Evolutionary conservation across 2,329 filamentous ascomycete genomes (phyloP).

Genomic region (Capronia americana): DNA sequence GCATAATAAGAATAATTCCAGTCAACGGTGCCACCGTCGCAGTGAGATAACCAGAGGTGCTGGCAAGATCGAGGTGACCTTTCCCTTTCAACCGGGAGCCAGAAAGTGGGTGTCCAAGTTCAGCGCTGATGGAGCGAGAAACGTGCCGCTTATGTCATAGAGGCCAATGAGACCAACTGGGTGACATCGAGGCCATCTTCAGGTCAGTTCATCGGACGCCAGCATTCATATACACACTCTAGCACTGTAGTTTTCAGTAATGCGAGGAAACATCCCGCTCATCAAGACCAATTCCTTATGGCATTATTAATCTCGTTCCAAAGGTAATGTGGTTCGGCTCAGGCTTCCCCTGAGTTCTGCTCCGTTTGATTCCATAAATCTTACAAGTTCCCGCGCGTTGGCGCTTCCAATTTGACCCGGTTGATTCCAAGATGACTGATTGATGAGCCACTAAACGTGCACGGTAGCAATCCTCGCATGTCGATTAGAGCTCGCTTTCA

Average conservation of each 20-base stretch:
- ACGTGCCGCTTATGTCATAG: slow-evolving; percentile 15
- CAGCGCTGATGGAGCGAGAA: background rate
- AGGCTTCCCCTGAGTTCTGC: background rate
- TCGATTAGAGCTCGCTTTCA: background rate
- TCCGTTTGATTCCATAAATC: slow-evolving; percentile 14
- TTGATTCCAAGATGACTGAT: slow-evolving; percentile 10
- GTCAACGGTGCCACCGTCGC: slow-evolving; percentile 21
- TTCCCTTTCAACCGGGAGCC: background rate
- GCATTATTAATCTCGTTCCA: slow-evolving; percentile 18
- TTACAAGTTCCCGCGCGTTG: slow-evolving; percentile 9
- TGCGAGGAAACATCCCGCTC: slow-evolving; percentile 8
- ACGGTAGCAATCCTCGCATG: background rate
- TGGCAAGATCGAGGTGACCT: background rate
- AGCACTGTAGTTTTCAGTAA: background rate
- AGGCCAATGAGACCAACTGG: background rate
- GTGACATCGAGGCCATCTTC: background rate
- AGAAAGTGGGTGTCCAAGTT: background rate
- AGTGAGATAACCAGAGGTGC: slow-evolving; percentile 2
- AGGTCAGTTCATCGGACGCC: background rate
- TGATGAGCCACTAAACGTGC: background rate
- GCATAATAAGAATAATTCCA: slow-evolving; percentile 28
- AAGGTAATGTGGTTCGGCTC: background rate
- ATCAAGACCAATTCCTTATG: slow-evolving; percentile 16
- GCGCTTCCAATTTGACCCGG: slow-evolving; percentile 9
- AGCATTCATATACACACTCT: background rate